Evolutionary conservation across 805 yeast species (phyloP).

Genomic region (Saccharomycopsis capsularis): DNA sequence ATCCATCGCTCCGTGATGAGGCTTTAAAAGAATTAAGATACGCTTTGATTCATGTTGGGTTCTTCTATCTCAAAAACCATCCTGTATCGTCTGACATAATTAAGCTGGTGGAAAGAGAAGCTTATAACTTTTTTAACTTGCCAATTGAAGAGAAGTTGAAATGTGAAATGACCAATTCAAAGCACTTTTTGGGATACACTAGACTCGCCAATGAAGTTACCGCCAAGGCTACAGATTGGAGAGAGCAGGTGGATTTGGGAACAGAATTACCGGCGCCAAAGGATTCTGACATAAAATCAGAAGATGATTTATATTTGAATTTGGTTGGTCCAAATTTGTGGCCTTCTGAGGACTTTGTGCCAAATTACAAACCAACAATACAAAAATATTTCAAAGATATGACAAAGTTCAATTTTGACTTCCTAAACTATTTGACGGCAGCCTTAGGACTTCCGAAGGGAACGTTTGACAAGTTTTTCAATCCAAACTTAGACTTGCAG

Average conservation of each 20-base stretch:
- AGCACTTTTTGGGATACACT: constrained; percentile 54
- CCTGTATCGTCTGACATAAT: not conserved
- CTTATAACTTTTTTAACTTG: constrained; percentile 7
- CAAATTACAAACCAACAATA: constrained; percentile 38
- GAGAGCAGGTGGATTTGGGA: constrained; percentile 58
- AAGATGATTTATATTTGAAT: constrained; percentile 37
- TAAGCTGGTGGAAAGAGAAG: constrained; percentile 1
- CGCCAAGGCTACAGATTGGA: constrained; percentile 45
- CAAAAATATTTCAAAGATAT: constrained; percentile 39
- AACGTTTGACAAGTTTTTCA: constrained; percentile 42
- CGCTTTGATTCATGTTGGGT: constrained; percentile 12
- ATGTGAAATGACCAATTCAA: constrained; percentile 48
- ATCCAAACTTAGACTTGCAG: constrained; percentile 37
- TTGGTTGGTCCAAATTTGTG: constrained; percentile 54
- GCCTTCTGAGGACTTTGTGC: constrained; percentile 38
- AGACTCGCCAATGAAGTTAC: constrained; percentile 53
- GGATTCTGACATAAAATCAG: constrained; percentile 17
- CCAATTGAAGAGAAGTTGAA: constrained; percentile 22
- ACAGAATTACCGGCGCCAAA: constrained; percentile 42
- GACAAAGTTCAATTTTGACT: constrained; percentile 35
- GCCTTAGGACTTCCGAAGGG: constrained; percentile 42
- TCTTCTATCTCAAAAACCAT: constrained; percentile 12
- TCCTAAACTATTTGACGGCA: constrained; percentile 46
- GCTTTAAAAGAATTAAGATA: not conserved
- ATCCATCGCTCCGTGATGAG: not conserved